Evolutionary conservation across 768 basidiomycete species (phyloP), one percentile per base, ranked within the genome.

Genomic region (Mycena rosella): DNA sequence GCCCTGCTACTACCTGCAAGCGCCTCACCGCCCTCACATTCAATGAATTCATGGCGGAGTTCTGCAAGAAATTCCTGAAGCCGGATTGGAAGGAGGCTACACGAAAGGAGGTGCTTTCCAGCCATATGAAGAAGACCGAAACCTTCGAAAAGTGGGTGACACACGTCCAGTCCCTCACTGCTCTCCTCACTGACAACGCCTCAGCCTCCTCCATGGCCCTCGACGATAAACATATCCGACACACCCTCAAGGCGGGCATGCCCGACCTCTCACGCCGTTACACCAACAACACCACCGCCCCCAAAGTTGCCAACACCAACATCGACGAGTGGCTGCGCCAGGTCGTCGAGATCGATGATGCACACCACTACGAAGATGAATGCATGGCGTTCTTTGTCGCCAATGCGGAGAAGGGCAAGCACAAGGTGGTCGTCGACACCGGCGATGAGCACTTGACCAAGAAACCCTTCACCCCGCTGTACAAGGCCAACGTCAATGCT

Each of bases 191-290:
- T 6, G 32, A 34, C 32, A 11, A 34, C 32, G 6, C 32, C 32
- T 34, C 32, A 5, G 32, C 11, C 32, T 11, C 32, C 11, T 34
- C 32, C 32, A 34, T n/a, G n/a, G 14, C 38, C 6, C 38, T 61
- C 27, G 22, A 38, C 60, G 36, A 52, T 20, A 42, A 30, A 17
- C 58, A 30, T 10, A 14, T 48, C 27, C 47, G 48, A 0, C 59
- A 60, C 48, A 48, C 45, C 3, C 32, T 60, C 7, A 48, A 60
- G 18, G 59, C 59, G 0, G 59, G 59, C 48, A 48, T 60, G 49
- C 10, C 27, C 0, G 44, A 30, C 9, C 44, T 59, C 1, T 1
- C 18, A 17, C 5, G 17, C 57, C 15, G 3, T 0, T 47, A 34
- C 22, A 17, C 7, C 9, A 22, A 34, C 4, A n/a, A 59, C 30